phyloP scores from a whole-genome alignment of 371 early-diverging fungal genomes.

The Thermomucor indicae-seudaticae region DNA sequence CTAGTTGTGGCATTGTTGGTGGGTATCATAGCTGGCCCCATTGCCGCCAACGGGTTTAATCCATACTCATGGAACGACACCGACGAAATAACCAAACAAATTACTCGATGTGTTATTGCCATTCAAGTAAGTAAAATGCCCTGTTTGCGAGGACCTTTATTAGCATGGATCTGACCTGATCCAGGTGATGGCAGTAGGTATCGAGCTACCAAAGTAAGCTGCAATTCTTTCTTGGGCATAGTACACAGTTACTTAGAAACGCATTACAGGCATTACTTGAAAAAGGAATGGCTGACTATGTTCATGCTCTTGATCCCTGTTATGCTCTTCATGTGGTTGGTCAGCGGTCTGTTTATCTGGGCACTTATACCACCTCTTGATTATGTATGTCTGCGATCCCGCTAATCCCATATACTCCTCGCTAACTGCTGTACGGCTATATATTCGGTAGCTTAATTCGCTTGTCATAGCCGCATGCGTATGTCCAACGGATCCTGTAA shows the following conservation, averaged over 20 bases:
- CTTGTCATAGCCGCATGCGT: slow-evolving; percentile 86
- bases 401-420: neutral
- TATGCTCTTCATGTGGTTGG: slow-evolving; percentile 83
- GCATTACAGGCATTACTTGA: slow-evolving; percentile 39
- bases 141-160: too few relatives aligned
- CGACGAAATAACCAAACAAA: slow-evolving; percentile 60
- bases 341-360: slow-evolving; percentile 68
- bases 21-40: slow-evolving; percentile 87
- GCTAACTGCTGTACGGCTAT: too few relatives aligned
- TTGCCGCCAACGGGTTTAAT: slow-evolving; percentile 59
- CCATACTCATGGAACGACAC: slow-evolving; percentile 50
- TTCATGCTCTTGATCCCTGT: slow-evolving; percentile 77
- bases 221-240: slow-evolving; percentile 2
- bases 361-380: slow-evolving; percentile 56
- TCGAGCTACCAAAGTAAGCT: slow-evolving; percentile 70
- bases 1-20: slow-evolving; percentile 79
- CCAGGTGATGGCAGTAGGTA: slow-evolving; percentile 84
- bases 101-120: slow-evolving; percentile 75
- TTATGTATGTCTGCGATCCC: slow-evolving; percentile 45
- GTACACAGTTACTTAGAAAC: neutral
- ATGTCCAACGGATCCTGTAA: slow-evolving; percentile 95
- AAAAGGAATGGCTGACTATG: slow-evolving; percentile 64
- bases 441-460: slow-evolving; percentile 49
- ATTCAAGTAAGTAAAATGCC: slow-evolving; percentile 54
- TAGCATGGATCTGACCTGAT: too few relatives aligned